Evolutionary conservation across 2,329 filamentous ascomycete species (phyloP).

Genomic region (Diaporthe humulicola): DNA sequence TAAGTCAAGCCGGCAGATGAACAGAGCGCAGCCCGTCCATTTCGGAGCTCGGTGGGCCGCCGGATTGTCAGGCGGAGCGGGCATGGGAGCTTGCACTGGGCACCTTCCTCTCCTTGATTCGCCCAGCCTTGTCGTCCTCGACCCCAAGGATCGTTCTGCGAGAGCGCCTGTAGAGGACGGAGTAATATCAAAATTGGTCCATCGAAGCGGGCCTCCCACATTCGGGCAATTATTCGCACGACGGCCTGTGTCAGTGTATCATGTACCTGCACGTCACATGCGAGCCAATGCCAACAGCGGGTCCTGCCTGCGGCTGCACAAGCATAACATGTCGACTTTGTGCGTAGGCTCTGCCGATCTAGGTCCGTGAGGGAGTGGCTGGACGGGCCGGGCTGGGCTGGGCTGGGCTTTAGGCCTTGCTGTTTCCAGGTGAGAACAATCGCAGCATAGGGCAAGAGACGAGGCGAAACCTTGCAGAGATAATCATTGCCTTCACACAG

Average conservation of each 20-base stretch:
- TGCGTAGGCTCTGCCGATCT: slow-evolving; percentile 26
- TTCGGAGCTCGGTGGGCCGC: slow-evolving; percentile 21
- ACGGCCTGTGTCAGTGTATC: background rate
- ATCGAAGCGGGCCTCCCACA: background rate
- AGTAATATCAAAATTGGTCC: background rate
- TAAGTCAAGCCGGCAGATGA: slow-evolving; percentile 6
- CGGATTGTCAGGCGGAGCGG: slow-evolving; percentile 12
- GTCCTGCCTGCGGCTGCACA: slow-evolving; percentile 22
- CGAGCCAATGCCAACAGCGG: slow-evolving; percentile 20
- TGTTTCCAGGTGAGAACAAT: slow-evolving; percentile 10
- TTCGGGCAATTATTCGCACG: slow-evolving; percentile 23
- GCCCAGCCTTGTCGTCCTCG: background rate
- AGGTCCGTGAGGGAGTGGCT: slow-evolving; percentile 7
- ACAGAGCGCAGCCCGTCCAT: background rate
- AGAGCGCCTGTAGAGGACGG: background rate
- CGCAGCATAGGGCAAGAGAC: background rate
- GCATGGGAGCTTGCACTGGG: slow-evolving; percentile 9
- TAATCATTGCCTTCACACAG: background rate
- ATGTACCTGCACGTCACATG: slow-evolving; percentile 22
- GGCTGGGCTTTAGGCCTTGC: background rate
- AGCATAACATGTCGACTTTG: slow-evolving; percentile 3
- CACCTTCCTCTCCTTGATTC: background rate
- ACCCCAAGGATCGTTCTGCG: background rate
- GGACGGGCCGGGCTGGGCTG: slow-evolving; percentile 3
- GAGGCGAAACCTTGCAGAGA: slow-evolving; percentile 11